Evolutionary conservation across 371 early-diverging fungal genomes (phyloP).

Genomic region (Rhizopus delemar): DNA sequence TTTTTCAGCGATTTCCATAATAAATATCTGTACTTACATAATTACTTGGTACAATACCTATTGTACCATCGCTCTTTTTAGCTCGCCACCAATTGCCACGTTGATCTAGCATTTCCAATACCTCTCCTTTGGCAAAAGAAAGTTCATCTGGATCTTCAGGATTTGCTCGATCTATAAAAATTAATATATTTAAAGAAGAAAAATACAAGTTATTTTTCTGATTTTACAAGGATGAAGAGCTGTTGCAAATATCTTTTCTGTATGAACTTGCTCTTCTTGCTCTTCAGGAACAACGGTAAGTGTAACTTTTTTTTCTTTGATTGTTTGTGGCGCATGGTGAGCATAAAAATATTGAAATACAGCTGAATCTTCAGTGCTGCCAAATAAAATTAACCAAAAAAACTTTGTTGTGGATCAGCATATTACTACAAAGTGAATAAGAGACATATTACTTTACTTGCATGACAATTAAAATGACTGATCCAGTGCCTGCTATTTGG

Average conservation of each 20-base stretch:
- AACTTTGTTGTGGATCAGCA: constrained; percentile 18
- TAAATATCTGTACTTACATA: constrained; percentile 51
- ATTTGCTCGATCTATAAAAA: constrained; percentile 70
- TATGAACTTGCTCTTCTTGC: neutral
- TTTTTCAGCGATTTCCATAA: too few relatives aligned
- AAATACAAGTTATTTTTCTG: neutral
- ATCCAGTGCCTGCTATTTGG: constrained; percentile 40
- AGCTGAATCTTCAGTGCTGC: constrained; percentile 43
- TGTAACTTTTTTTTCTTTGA: constrained; percentile 26
- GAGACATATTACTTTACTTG: constrained; percentile 14
- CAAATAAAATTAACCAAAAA: constrained; percentile 50
- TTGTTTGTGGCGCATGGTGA: constrained; percentile 7
- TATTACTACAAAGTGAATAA: neutral
- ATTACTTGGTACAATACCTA: constrained; percentile 94
- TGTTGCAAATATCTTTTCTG: constrained; percentile 20
- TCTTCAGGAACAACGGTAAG: neutral
- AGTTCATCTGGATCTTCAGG: constrained; percentile 90
- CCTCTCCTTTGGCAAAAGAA: constrained; percentile 81
- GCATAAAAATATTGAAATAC: constrained; percentile 41
- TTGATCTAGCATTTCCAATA: constrained; percentile 82
- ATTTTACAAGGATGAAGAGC: constrained; percentile 30
- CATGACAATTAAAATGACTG: constrained; percentile 39
- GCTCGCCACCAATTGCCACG: constrained; percentile 98
- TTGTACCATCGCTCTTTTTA: constrained; percentile 71
- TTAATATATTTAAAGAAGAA: neutral